Percentiles rank a stretch among this genome's conserved stretches.
These are phyloP conservation scores for Ensete ventricosum DNA, from an alignment of 176 grass and related monocot genomes.

Conservation along the genomic window DNA sequence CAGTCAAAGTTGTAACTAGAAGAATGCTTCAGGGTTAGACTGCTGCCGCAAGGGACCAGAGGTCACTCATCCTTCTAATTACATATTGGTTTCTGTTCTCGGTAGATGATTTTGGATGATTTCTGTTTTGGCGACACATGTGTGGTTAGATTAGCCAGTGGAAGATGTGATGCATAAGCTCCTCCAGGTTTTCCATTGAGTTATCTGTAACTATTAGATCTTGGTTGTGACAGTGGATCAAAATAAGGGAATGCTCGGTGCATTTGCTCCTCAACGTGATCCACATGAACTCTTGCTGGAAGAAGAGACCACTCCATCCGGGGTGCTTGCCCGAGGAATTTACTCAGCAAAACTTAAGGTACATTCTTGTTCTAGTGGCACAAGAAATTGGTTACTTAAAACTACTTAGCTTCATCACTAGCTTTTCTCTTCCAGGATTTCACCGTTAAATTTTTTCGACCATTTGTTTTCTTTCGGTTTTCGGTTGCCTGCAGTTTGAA, in stretches of 20 bases:
- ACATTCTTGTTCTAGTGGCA: neutral
- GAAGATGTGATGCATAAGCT: neutral
- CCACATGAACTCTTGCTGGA: constrained; percentile 35
- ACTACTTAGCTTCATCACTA: neutral
- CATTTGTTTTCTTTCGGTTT: no score
- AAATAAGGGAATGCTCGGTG: constrained; percentile 39
- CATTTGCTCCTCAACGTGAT: constrained; percentile 31
- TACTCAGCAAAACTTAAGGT: constrained; percentile 44
- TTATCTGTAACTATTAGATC: neutral
- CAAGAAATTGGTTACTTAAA: neutral
- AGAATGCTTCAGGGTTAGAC: no score
- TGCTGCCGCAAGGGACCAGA: no score
- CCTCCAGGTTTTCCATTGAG: neutral
- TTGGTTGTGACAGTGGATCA: constrained; percentile 34
- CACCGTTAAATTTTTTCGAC: neutral
- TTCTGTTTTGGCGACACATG: neutral
- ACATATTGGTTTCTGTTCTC: neutral
- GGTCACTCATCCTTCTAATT: no score
- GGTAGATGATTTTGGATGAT: neutral
- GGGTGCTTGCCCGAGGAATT: constrained; percentile 30
- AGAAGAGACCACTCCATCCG: constrained; percentile 44
- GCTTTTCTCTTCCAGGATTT: neutral
- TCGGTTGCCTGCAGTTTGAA: constrained; percentile 26
- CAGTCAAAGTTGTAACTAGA: no score
- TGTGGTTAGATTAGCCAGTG: neutral